Conservation (phyloP, 352 stramenopile species). For the Pythium phragmiticola region DNA sequence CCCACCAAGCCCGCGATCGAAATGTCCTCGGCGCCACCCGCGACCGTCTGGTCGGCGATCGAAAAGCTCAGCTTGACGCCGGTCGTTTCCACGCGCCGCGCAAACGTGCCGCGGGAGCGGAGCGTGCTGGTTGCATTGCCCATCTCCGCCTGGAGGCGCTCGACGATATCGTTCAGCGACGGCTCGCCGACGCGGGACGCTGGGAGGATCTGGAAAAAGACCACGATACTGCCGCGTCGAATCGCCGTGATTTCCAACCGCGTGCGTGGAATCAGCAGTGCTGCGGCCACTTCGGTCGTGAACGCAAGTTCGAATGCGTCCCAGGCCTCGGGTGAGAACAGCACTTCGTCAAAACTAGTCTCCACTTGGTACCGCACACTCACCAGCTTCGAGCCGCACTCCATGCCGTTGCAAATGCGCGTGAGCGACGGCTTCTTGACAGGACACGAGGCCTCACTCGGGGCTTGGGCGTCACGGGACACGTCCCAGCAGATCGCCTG, state of each 20-base stretch:
- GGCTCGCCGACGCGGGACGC: slow-evolving; percentile 54
- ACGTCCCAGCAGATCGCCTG: slow-evolving; percentile 42
- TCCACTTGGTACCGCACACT: slow-evolving; percentile 67
- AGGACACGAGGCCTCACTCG: slow-evolving; percentile 32
- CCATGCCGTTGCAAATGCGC: slow-evolving; percentile 75
- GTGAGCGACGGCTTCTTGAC: slow-evolving; percentile 50
- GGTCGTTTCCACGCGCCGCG: slow-evolving; percentile 53
- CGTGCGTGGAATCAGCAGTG: slow-evolving; percentile 55
- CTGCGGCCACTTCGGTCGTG: slow-evolving; percentile 58
- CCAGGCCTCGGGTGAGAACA: slow-evolving; percentile 51
- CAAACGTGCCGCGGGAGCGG: slow-evolving; percentile 68
- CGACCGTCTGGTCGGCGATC: slow-evolving; percentile 59
- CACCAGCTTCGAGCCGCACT: slow-evolving; percentile 70
- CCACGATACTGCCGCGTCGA: slow-evolving; percentile 55
- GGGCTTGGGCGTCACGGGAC: slow-evolving; percentile 25
- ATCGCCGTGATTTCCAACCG: slow-evolving; percentile 57
- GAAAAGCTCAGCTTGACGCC: slow-evolving; percentile 68
- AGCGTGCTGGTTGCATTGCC: slow-evolving; percentile 54
- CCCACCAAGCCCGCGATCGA: slow-evolving; percentile 60
- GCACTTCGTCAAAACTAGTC: slow-evolving; percentile 74
- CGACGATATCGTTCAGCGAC: slow-evolving; percentile 69
- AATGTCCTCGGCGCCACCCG: slow-evolving; percentile 61
- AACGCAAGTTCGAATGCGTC: slow-evolving; percentile 66
- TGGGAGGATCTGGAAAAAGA: slow-evolving; percentile 68
- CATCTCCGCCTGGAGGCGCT: slow-evolving; percentile 53